Conservation (phyloP, 1,139 yeast genomes). For the Candida sp. region DNA sequence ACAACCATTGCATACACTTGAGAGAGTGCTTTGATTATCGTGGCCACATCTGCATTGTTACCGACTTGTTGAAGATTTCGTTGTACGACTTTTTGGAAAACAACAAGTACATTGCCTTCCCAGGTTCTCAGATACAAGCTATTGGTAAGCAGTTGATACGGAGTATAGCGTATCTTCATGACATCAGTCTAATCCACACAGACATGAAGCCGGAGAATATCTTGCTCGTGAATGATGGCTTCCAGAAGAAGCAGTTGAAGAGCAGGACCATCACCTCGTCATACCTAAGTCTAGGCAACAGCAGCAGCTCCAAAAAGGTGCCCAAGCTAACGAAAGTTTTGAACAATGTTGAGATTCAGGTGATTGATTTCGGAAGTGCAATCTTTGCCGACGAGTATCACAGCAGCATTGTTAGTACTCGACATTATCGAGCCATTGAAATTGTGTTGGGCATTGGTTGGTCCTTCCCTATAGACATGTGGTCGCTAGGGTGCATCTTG, state of each 20-base stretch:
- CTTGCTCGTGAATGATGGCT: conserved; percentile 66
- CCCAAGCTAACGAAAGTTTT: conserved; percentile 58
- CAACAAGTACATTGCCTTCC: conserved; percentile 74
- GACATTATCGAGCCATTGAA: conserved; percentile 98
- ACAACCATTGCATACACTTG: conserved; percentile 75
- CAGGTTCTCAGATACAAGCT: conserved; percentile 88
- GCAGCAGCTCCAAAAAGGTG: conserved; percentile 19
- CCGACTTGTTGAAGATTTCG: conserved; percentile 84
- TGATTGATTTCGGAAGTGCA: conserved; percentile 97
- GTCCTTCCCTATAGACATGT: conserved; percentile 91
- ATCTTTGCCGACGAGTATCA: conserved; percentile 95
- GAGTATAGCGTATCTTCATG: conserved; percentile 90
- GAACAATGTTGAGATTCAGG: conserved; percentile 79
- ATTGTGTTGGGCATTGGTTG: conserved; percentile 93
- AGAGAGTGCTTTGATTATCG: conserved; percentile 92
- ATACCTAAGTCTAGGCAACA: conserved; percentile 26
- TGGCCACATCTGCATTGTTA: conserved; percentile 93
- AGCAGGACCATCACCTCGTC: conserved; percentile 40
- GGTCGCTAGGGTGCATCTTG: conserved; percentile 96
- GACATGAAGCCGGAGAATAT: conserved; percentile 97
- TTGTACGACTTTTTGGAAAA: conserved; percentile 87
- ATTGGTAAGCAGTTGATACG: conserved; percentile 85
- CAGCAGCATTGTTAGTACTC: conserved; percentile 74
- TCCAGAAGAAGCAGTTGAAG: conserved; percentile 33
- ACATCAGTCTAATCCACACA: conserved; percentile 88